Conservation (phyloP, 1,284 basidiomycete species). For the Mycena sp. region DNA sequence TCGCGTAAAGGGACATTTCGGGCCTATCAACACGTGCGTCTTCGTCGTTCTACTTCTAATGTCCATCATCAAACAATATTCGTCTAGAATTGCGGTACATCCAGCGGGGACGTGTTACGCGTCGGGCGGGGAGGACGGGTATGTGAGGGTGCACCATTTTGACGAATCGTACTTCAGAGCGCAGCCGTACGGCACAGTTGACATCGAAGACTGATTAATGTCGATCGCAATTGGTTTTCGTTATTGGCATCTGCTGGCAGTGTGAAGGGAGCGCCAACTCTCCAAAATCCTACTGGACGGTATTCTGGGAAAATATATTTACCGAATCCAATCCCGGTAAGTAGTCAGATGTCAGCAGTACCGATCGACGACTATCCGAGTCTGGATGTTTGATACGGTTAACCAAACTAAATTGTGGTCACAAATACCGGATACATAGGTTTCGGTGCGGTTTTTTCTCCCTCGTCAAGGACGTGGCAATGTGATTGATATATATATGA, state of each 20-base stretch:
- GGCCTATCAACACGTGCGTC: constrained; percentile 95
- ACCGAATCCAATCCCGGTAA: too few species aligned
- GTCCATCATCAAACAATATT: not conserved
- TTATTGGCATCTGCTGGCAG: not conserved
- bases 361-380: too few species aligned
- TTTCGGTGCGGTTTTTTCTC: too few species aligned
- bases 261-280: too few species aligned
- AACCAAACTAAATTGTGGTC: too few species aligned
- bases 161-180: constrained; percentile 92
- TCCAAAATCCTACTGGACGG: too few species aligned
- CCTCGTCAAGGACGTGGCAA: too few species aligned
- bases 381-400: too few species aligned
- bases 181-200: constrained; percentile 90
- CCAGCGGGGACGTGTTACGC: constrained; percentile 91
- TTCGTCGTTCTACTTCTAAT: not conserved
- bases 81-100: constrained; percentile 85
- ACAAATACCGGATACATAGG: too few species aligned
- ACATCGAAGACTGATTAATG: constrained; percentile 72
- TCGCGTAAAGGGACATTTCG: constrained; percentile 96
- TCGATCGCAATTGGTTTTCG: not conserved
- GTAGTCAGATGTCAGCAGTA: too few species aligned
- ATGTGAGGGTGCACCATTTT: constrained; percentile 91
- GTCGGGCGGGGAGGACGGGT: constrained; percentile 97
- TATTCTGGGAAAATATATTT: too few species aligned
- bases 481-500: too few species aligned